Base-by-base conservation (phyloP, 2,329 filamentous ascomycete species). In the Triangularia verruculosa region DNA sequence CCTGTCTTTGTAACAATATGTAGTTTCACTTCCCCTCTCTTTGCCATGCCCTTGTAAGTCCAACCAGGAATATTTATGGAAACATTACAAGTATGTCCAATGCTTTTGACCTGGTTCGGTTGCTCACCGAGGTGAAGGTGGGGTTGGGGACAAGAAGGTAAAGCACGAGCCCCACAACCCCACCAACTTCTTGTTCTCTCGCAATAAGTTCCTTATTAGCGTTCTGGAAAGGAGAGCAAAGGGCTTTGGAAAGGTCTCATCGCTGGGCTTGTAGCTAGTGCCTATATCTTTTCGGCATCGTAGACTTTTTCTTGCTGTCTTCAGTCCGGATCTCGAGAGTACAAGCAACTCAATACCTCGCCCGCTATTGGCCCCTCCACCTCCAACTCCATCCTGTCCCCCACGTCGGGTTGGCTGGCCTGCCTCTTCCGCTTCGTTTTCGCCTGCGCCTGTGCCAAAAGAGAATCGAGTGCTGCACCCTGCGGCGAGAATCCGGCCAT, bases 61-160 rank as follows among this genome's bases (percentile, higher is more conserved):
- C 7, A 20, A 20, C n/a, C n/a, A 20, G n/a, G 8, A 7, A 47
- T 47, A 17, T 2, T 47, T 9, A n/a, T 39, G 39, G n/a, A 47
- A 47, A 22, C 39, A 17, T 2, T 1, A n/a, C n/a, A n/a, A n/a
- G n/a, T n/a, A n/a, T n/a, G n/a, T n/a, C n/a, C n/a, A n/a, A n/a
- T n/a, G 6, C 39, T 47, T 11, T 47, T 47, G 4, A 20, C 17
- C 34, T 39, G 13, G 7, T 4, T 47, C 3, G 11, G 7, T 11
- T 47, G 15, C 39, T 47, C 56, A 62, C 56, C 61, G 59, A 5
- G 61, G 53, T 55, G 52, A 30, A 58, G 58, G 62, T 61, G 62
- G 58, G 62, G 62, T 61, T 56, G 54, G 4, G 12, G n/a, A n/a
- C n/a, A n/a, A n/a, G n/a, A n/a, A 17, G 64, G 62, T 62, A 62